Percentiles rank a stretch among this genome's conserved stretches.
phyloP scores from a whole-genome alignment of 306 rosid genomes.

The Quercus suber region DNA sequence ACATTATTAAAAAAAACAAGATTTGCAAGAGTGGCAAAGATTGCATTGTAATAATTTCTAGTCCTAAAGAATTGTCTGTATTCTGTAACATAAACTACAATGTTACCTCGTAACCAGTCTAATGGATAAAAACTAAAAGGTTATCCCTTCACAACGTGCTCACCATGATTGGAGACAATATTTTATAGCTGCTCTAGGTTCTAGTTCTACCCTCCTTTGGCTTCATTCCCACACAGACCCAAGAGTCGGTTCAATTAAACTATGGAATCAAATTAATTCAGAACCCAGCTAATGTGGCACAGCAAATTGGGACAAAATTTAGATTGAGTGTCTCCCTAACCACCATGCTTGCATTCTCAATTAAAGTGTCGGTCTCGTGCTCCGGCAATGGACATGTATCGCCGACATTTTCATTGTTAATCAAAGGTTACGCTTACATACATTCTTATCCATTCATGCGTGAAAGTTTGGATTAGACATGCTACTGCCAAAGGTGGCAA shows the following conservation, averaged over 20 bases:
- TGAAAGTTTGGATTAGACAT: constrained; percentile 8
- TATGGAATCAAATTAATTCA: background rate
- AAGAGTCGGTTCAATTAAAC: background rate
- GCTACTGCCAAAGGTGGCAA: constrained; percentile 24
- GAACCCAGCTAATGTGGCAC: constrained; percentile 9
- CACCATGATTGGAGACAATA: constrained; percentile 5
- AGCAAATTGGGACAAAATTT: background rate
- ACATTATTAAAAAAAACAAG: background rate
- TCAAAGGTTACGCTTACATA: background rate
- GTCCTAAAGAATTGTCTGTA: background rate
- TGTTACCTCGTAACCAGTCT: background rate
- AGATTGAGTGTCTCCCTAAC: constrained; percentile 17
- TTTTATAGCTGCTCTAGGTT: background rate
- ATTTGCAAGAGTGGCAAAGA: background rate
- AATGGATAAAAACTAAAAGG: background rate
- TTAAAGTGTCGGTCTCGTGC: constrained; percentile 29
- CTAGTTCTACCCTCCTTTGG: background rate
- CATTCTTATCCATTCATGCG: constrained; percentile 13
- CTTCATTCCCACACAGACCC: background rate
- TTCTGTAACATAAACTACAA: background rate
- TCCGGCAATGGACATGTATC: constrained; percentile 17
- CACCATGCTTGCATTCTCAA: background rate
- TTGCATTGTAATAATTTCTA: background rate
- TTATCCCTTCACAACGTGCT: constrained; percentile 26
- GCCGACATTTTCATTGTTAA: constrained; percentile 14